Evolutionary conservation across 139 green algal species (phyloP), one percentile per base, ranked within the genome.

Genomic region (Spirogloea muscicola): DNA sequence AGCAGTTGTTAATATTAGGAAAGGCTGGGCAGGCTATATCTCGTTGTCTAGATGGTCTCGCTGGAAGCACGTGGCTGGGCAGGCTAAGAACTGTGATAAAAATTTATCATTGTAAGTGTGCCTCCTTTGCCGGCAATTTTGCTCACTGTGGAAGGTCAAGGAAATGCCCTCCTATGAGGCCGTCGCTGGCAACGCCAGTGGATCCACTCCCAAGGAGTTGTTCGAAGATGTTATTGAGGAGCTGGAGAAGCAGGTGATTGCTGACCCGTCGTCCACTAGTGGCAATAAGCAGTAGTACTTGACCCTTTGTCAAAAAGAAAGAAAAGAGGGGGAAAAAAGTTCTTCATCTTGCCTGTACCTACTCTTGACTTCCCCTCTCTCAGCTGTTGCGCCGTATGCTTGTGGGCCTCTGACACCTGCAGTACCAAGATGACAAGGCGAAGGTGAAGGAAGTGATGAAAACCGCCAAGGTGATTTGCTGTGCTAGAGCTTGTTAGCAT

Each of bases 201-300:
- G 90, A 38, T 89, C 78, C n/a, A 77, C 82, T 39, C 91, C 91
- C 16, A 88, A 87, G 72, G 90, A 96, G 82, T 84, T 96, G 44
- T 96, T 95, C 85, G 86, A 93, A 42, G 90, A 96, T 42, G n/a
- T 91, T 4, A 74, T 94, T 21, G 90, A 95, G 63, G 89, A 95
- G 49, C 84, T 92, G 52, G 88, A 94, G 62, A 86, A 85, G 59
- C 84, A 88, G 69, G 92, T 87, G 58, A n/a, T n/a, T n/a, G n/a
- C n/a, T n/a, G n/a, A n/a, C n/a, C n/a, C n/a, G n/a, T n/a, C n/a
- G n/a, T n/a, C n/a, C n/a, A n/a, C n/a, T n/a, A n/a, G n/a, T n/a
- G n/a, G n/a, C n/a, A n/a, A n/a, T n/a, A n/a, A n/a, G n/a, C n/a
- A n/a, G n/a, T n/a, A n/a, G n/a, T n/a, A n/a, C n/a, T n/a, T n/a